Evolutionary conservation across 176 grass and related monocot genomes (phyloP).

Genomic region (Aechmea fasciata): DNA sequence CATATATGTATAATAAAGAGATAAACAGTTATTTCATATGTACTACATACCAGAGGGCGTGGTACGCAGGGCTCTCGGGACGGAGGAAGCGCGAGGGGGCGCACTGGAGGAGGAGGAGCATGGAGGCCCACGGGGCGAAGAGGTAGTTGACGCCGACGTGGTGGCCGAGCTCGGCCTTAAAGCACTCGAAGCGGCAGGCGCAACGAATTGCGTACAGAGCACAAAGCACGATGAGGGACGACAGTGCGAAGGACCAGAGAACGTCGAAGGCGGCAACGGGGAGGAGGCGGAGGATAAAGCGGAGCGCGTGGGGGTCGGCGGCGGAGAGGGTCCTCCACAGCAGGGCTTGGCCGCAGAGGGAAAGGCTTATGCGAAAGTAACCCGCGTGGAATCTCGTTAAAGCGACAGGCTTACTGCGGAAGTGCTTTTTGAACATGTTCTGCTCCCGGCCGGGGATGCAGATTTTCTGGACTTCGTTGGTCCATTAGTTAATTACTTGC

Average conservation of each 20-base stretch:
- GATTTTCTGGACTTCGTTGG: too few relatives aligned
- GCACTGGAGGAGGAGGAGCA: slow-evolving; percentile 68
- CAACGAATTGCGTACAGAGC: slow-evolving; percentile 51
- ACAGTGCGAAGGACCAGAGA: slow-evolving; percentile 71
- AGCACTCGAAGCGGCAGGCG: slow-evolving; percentile 39
- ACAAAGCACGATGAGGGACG: slow-evolving; percentile 51
- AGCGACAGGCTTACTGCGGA: slow-evolving; percentile 19
- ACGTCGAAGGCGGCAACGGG: slow-evolving; percentile 67
- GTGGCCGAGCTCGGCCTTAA: slow-evolving; percentile 73
- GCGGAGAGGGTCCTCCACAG: slow-evolving; percentile 65
- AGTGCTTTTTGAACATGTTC: background rate
- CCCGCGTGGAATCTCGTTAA: slow-evolving; percentile 69
- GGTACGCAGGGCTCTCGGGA: slow-evolving; percentile 33
- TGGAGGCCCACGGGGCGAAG: slow-evolving; percentile 88
- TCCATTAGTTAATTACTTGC: too few relatives aligned
- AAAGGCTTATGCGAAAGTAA: slow-evolving; percentile 86
- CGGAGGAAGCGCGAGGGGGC: slow-evolving; percentile 43
- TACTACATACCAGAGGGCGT: slow-evolving; percentile 31
- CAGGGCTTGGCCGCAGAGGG: slow-evolving; percentile 65
- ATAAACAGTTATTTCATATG: too few relatives aligned
- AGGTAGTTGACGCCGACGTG: slow-evolving; percentile 93
- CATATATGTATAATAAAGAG: too few relatives aligned
- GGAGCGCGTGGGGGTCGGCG: slow-evolving; percentile 20
- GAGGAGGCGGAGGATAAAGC: slow-evolving; percentile 15
- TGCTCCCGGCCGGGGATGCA: too few relatives aligned